phyloP scores from a whole-genome alignment of 106 monocot species.

The Xerophyta viscosa region DNA sequence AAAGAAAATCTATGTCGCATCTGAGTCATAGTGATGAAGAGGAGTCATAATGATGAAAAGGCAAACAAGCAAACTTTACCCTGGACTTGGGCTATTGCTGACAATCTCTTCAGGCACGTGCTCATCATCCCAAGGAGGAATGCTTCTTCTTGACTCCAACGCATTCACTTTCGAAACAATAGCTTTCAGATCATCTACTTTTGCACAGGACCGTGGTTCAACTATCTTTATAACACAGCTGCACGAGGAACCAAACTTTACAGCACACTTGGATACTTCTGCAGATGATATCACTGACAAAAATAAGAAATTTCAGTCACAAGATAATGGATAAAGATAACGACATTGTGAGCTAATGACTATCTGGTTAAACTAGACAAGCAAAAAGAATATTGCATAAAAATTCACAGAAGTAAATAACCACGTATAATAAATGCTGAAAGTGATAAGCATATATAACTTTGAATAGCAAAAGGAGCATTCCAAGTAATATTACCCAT shows the following conservation, averaged over 20 bases:
- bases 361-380: no score
- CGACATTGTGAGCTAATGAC: no score
- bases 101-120: constrained; percentile 96
- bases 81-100: constrained; percentile 55
- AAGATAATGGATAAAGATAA: background rate
- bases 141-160: constrained; percentile 46
- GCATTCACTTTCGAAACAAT: constrained; percentile 62
- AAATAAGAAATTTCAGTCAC: background rate
- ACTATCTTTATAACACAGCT: constrained; percentile 95
- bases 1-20: no score
- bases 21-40: no score
- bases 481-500: no score
- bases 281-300: constrained; percentile 76
- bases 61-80: constrained; percentile 29
- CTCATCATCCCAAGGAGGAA: constrained; percentile 90
- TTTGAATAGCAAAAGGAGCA: no score
- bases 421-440: no score
- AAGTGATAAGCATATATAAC: no score
- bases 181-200: constrained; percentile 67
- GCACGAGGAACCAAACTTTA: constrained; percentile 70
- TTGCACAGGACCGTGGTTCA: constrained; percentile 76
- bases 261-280: constrained; percentile 78
- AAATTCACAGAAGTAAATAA: no score
- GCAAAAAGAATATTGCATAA: no score
- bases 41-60: background rate